A percentile compares a stretch with the other conserved stretches of the same genome.
phyloP scores from a whole-genome alignment of 768 basidiomycete species.

The Mycena pura region DNA sequence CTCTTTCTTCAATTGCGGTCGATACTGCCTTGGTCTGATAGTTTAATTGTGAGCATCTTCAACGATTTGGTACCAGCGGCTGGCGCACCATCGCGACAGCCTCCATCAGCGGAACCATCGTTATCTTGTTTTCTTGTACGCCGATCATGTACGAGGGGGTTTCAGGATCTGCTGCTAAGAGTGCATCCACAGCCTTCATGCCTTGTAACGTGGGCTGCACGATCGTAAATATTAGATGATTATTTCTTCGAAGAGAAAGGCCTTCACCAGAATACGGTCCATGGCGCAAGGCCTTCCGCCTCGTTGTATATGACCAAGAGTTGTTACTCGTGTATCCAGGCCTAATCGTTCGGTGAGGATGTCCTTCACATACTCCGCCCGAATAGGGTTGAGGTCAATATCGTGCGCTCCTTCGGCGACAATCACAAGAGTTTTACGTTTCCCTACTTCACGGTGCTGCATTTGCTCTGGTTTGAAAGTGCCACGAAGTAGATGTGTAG shows the following conservation, averaged over 20 bases:
- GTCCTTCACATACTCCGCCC: conserved; percentile 88
- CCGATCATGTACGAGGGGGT: conserved; percentile 99
- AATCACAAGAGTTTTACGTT: conserved; percentile 98
- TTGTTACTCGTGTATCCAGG: conserved; percentile 95
- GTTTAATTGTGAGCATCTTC: conserved; percentile 14
- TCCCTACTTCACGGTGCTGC: conserved; percentile 90
- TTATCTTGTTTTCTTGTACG: conserved; percentile 94
- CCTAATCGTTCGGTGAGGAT: conserved; percentile 86
- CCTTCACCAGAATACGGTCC: conserved; percentile 86
- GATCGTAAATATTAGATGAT: background rate
- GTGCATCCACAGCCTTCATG: conserved; percentile 87
- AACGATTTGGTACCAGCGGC: background rate
- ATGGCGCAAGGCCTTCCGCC: conserved; percentile 93
- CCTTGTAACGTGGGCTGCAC: conserved; percentile 93
- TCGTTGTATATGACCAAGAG: conserved; percentile 95
- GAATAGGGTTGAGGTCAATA: conserved; percentile 87
- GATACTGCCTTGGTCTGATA: conserved; percentile 85
- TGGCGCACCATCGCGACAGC: conserved; percentile 82
- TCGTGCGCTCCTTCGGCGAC: conserved; percentile 97
- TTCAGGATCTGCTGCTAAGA: conserved; percentile 84
- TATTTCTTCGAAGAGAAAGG: background rate
- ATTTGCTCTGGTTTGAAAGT: background rate
- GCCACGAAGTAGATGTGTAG: conserved; percentile 13
- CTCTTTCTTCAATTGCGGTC: conserved; percentile 77
- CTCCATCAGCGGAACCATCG: conserved; percentile 87